Conservation (phyloP, 73 alveolate species). For the Paraurostyla sp. region DNA sequence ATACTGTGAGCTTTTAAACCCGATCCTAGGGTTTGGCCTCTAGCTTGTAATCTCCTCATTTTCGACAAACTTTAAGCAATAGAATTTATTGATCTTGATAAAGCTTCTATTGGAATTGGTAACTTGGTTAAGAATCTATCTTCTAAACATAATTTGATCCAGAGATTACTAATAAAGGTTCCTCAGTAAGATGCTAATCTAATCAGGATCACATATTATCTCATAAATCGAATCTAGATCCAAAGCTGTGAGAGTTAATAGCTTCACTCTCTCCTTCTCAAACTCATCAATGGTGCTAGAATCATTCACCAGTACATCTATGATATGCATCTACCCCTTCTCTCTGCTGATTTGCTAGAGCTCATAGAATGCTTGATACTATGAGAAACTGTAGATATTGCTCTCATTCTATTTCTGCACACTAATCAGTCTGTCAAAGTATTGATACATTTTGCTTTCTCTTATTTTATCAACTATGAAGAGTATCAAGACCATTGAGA, state of each 20-base stretch:
- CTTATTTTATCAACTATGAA: constrained; percentile 22
- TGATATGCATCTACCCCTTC: constrained; percentile 21
- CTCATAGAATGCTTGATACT: constrained; percentile 36
- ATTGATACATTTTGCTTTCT: constrained; percentile 19
- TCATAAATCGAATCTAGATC: not conserved
- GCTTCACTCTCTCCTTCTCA: constrained; percentile 29
- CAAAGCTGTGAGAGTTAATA: constrained; percentile 16
- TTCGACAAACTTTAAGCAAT: constrained; percentile 14
- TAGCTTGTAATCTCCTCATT: constrained; percentile 1
- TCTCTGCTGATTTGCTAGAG: not conserved
- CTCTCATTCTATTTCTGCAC: not conserved
- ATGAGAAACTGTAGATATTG: not conserved
- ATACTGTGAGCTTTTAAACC: constrained; percentile 69
- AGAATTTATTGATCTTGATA: constrained; percentile 23
- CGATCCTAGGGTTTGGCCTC: constrained; percentile 60
- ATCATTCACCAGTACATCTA: constrained; percentile 9
- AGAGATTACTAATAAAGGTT: constrained; percentile 3
- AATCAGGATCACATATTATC: constrained; percentile 34
- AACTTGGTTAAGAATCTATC: not conserved
- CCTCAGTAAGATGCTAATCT: not conserved
- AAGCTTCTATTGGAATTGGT: not conserved
- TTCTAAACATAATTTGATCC: not conserved
- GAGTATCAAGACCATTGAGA: not conserved
- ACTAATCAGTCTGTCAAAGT: constrained; percentile 30
- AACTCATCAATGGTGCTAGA: constrained; percentile 17